Percentiles rank a stretch among this genome's conserved stretches.
Evolutionary conservation across 495 filamentous ascomycete genomes (phyloP).

Genomic region (Lichina pygmaea): DNA sequence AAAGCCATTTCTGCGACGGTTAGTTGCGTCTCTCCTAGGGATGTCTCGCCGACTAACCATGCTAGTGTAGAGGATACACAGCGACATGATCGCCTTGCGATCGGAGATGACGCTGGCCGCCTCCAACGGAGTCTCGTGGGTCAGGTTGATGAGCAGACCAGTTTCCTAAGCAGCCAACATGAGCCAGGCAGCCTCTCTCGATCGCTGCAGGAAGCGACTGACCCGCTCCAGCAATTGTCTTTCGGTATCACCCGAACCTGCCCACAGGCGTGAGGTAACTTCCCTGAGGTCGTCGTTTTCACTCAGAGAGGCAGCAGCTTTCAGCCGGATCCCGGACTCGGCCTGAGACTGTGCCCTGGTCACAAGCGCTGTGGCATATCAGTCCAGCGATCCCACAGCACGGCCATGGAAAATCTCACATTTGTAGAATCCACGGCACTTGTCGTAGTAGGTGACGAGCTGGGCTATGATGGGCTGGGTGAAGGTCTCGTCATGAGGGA

Average conservation of each 20-base stretch:
- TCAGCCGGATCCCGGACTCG: constrained; percentile 21
- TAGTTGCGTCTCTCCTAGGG: background rate
- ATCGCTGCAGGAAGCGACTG: background rate
- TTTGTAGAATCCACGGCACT: constrained; percentile 78
- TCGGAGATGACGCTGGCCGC: constrained; percentile 70
- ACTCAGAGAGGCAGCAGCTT: constrained; percentile 46
- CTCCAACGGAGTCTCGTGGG: constrained; percentile 34
- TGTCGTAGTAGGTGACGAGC: constrained; percentile 71
- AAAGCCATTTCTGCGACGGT: constrained; percentile 50
- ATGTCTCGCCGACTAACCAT: constrained; percentile 27
- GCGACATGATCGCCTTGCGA: constrained; percentile 50
- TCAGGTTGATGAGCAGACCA: constrained; percentile 31
- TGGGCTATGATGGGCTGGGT: constrained; percentile 72
- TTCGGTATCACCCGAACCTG: constrained; percentile 16
- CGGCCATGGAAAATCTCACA: constrained; percentile 11
- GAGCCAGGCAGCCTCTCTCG: background rate
- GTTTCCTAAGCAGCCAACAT: constrained; percentile 25
- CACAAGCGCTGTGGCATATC: constrained; percentile 16
- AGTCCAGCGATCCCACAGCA: background rate
- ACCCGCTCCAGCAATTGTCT: constrained; percentile 17
- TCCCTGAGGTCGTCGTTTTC: constrained; percentile 41
- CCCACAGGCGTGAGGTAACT: constrained; percentile 34
- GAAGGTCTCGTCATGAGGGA: constrained; percentile 92
- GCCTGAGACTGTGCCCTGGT: constrained; percentile 22
- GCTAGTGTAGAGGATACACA: constrained; percentile 80